phyloP scores from a whole-genome alignment of 345 rosid species.

The Bruguiera parviflora region DNA sequence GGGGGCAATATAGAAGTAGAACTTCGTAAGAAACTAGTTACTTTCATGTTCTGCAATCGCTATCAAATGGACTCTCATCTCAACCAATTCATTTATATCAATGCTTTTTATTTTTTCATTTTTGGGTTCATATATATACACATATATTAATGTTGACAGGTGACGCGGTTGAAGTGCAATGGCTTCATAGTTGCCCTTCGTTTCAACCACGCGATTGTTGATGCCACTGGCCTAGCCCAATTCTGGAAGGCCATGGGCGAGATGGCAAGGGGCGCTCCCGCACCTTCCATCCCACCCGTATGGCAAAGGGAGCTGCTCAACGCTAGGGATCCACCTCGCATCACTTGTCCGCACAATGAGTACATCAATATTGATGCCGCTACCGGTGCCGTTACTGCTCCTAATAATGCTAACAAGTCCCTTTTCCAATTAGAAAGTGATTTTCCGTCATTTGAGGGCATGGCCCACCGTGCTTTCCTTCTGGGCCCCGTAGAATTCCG shows the following conservation, averaged over 20 bases:
- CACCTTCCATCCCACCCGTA: conserved; percentile 9
- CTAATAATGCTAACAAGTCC: neutral
- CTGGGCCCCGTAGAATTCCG: neutral
- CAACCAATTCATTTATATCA: too few species aligned
- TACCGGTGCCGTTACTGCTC: neutral
- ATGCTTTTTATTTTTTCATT: too few species aligned
- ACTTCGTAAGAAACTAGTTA: too few species aligned
- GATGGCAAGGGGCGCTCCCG: conserved; percentile 9
- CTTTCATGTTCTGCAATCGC: too few species aligned
- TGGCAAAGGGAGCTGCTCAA: conserved; percentile 10
- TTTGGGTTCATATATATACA: too few species aligned
- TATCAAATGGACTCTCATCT: too few species aligned
- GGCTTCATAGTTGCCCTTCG: conserved; percentile 11
- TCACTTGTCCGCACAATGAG: conserved; percentile 8
- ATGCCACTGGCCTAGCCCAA: neutral
- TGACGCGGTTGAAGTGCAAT: conserved; percentile 10
- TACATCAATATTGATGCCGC: neutral
- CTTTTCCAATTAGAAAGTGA: too few species aligned
- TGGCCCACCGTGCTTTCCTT: neutral
- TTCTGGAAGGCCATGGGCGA: conserved; percentile 9
- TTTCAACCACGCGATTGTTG: conserved; percentile 13
- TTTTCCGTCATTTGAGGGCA: neutral
- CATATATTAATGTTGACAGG: neutral
- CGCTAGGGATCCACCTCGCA: conserved; percentile 7
- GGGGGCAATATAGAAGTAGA: too few species aligned